These are phyloP conservation scores for Acarospora socialis DNA, from an alignment of 2,329 filamentous ascomycete genomes.

Conservation along the genomic window DNA sequence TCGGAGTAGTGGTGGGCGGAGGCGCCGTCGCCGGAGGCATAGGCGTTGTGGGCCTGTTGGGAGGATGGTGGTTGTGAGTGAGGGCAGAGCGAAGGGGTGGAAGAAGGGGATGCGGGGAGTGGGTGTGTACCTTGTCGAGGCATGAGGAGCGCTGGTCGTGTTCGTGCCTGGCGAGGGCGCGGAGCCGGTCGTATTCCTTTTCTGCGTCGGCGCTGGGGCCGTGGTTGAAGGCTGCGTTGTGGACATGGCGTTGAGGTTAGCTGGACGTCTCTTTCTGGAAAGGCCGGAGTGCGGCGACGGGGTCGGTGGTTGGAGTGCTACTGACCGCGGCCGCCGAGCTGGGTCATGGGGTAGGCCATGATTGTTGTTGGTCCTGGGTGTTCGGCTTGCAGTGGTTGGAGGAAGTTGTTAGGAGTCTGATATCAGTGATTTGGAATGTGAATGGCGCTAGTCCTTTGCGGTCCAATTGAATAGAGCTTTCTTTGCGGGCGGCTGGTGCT, in stretches of 20 bases:
- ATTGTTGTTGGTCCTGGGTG: too few species aligned
- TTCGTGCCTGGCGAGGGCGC: conserved; percentile 68
- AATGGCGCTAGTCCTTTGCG: too few species aligned
- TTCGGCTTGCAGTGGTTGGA: too few species aligned
- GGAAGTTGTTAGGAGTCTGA: too few species aligned
- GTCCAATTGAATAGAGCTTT: too few species aligned
- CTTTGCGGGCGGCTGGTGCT: too few species aligned
- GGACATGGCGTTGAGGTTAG: background rate
- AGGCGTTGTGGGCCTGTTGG: conserved; percentile 59
- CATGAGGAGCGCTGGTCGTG: conserved; percentile 63
- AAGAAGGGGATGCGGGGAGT: background rate
- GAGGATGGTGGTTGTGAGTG: conserved; percentile 5
- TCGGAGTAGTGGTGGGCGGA: conserved; percentile 71
- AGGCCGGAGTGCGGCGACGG: background rate
- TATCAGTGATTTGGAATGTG: too few species aligned
- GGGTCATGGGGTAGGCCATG: conserved; percentile 12
- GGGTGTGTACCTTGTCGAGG: conserved; percentile 50
- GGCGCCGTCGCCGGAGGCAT: conserved; percentile 67
- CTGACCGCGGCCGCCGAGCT: conserved; percentile 11
- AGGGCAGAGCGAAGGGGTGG: conserved; percentile 1
- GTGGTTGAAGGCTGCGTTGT: conserved; percentile 58
- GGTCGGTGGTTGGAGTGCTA: background rate
- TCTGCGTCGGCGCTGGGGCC: conserved; percentile 53
- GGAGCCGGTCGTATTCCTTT: conserved; percentile 81
- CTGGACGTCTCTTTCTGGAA: background rate